Percentiles rank a stretch among this genome's conserved stretches.
Conservation (phyloP, 2,329 filamentous ascomycete genomes). For the Calonectria leucothoes region DNA sequence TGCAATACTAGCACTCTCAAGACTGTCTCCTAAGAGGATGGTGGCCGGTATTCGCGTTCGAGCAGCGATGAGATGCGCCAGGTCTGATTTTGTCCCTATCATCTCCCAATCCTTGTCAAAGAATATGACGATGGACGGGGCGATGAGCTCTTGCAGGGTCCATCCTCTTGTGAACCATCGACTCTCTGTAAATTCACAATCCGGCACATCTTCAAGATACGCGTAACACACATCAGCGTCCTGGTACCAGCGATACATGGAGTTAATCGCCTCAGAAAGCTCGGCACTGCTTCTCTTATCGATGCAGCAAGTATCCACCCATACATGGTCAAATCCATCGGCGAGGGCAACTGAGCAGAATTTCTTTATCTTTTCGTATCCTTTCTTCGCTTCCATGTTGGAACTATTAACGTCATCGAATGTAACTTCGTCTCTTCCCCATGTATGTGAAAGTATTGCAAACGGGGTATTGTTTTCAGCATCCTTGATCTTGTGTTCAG, state of each 20-base stretch:
- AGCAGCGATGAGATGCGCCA: neutral
- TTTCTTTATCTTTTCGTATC: neutral
- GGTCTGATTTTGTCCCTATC: neutral
- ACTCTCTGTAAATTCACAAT: neutral
- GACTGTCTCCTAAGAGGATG: neutral
- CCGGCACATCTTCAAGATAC: neutral
- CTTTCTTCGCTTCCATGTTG: neutral
- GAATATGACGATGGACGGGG: neutral
- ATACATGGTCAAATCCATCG: neutral
- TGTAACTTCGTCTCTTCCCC: neutral
- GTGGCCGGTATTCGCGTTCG: neutral
- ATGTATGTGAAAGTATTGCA: neutral
- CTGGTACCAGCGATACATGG: neutral
- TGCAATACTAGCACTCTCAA: neutral
- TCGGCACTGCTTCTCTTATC: neutral
- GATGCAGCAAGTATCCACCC: neutral
- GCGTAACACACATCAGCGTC: neutral
- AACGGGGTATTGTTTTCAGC: neutral
- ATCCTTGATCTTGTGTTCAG: neutral
- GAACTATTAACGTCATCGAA: neutral
- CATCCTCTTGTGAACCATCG: neutral
- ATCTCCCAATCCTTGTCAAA: neutral
- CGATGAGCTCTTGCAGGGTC: neutral
- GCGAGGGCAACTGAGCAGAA: neutral
- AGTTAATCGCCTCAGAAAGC: neutral